These are phyloP conservation scores for Alternaria rosae DNA, from an alignment of 2,329 filamentous ascomycete species.

Conservation along the genomic window DNA sequence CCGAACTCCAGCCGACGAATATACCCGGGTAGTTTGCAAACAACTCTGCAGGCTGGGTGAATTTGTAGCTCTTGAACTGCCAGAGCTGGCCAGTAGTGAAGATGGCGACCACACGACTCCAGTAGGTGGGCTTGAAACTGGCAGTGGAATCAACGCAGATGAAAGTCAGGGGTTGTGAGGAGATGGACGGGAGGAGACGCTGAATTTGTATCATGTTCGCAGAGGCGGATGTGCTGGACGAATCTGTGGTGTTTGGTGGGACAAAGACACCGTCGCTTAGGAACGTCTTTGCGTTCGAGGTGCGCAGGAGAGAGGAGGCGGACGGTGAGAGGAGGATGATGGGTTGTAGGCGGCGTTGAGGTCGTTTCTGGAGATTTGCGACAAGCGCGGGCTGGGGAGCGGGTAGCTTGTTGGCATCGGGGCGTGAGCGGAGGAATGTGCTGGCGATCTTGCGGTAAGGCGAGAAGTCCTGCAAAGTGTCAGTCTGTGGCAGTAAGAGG, in stretches of 20 bases:
- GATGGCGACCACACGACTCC: slow-evolving; percentile 91
- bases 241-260: slow-evolving; percentile 70
- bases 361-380: slow-evolving; percentile 52
- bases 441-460: slow-evolving; percentile 87
- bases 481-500: slow-evolving; percentile 13
- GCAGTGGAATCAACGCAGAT: slow-evolving; percentile 93
- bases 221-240: slow-evolving; percentile 63
- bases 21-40: slow-evolving; percentile 89
- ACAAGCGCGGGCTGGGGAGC: slow-evolving; percentile 45
- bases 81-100: slow-evolving; percentile 97
- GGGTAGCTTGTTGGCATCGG: slow-evolving; percentile 49
- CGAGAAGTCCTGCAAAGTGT: slow-evolving; percentile 78
- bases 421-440: slow-evolving; percentile 70
- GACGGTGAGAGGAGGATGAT: slow-evolving; percentile 98
- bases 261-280: slow-evolving; percentile 84
- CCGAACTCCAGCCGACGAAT: slow-evolving; percentile 90
- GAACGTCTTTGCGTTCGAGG: slow-evolving; percentile 96
- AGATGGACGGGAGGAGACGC: slow-evolving; percentile 74
- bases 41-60: slow-evolving; percentile 85
- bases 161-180: slow-evolving; percentile 81
- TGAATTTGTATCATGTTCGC: slow-evolving; percentile 83
- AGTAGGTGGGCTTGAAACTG: slow-evolving; percentile 98
- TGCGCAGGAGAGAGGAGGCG: slow-evolving; percentile 89
- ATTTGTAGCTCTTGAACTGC: slow-evolving; percentile 99
- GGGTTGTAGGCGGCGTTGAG: slow-evolving; percentile 64